Percentiles rank a stretch among this genome's conserved stretches.
These are phyloP conservation scores for Begonia loranthoides DNA, from an alignment of 306 rosid species.

Conservation along the genomic window DNA sequence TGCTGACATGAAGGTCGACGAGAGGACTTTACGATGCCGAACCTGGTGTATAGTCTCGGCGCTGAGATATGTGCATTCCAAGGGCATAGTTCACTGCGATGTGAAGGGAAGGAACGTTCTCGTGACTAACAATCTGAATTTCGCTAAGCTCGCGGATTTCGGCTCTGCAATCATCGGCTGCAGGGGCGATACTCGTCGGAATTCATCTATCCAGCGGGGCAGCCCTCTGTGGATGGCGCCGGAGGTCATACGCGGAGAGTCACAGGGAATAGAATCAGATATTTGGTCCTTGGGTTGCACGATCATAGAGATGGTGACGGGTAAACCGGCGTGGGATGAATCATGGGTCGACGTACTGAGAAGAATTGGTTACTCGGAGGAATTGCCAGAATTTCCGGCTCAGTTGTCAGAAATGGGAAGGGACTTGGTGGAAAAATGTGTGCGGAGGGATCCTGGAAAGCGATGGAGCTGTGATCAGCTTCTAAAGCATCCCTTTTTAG, in stretches of 20 bases:
- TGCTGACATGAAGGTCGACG: slow-evolving; percentile 34
- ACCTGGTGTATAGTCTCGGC: slow-evolving; percentile 63
- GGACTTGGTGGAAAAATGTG: slow-evolving; percentile 58
- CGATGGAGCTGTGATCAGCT: slow-evolving; percentile 88
- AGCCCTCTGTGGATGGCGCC: slow-evolving; percentile 99
- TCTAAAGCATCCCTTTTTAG: slow-evolving; percentile 65
- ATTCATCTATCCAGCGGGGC: slow-evolving; percentile 38
- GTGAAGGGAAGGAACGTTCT: slow-evolving; percentile 69
- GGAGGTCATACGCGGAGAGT: slow-evolving; percentile 63
- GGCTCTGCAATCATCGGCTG: slow-evolving; percentile 31
- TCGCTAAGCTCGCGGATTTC: slow-evolving; percentile 63
- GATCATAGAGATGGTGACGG: slow-evolving; percentile 67
- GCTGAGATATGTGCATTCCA: slow-evolving; percentile 36
- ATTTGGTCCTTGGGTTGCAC: slow-evolving; percentile 94
- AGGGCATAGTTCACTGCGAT: slow-evolving; percentile 70
- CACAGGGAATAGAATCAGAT: slow-evolving; percentile 75
- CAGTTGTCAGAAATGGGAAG: slow-evolving; percentile 42
- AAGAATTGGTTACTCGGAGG: slow-evolving; percentile 44
- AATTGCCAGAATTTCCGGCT: slow-evolving; percentile 40
- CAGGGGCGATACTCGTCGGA: neutral
- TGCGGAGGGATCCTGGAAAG: slow-evolving; percentile 25
- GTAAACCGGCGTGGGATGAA: slow-evolving; percentile 70
- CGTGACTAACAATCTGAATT: slow-evolving; percentile 13
- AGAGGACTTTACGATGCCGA: slow-evolving; percentile 28
- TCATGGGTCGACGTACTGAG: slow-evolving; percentile 40